Evolutionary conservation across 2,329 filamentous ascomycete genomes (phyloP).

Genomic region (Scolecobasidium constrictum): DNA sequence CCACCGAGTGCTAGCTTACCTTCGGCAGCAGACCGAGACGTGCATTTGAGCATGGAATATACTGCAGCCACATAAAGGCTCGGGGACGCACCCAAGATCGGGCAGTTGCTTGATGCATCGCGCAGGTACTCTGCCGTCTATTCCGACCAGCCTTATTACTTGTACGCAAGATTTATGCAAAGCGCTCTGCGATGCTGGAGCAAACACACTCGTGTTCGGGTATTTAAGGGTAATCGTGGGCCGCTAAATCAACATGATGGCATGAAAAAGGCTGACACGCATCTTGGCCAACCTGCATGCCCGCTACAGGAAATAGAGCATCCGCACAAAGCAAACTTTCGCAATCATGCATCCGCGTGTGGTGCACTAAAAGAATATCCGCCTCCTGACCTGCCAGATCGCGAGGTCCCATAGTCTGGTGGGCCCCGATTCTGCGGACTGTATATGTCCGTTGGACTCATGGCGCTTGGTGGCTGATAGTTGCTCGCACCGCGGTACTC

Average conservation of each 20-base stretch:
- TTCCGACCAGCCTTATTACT: too few species aligned
- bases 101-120: too few species aligned
- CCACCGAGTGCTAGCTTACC: too few species aligned
- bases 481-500: slow-evolving; percentile 6
- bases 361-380: slow-evolving; percentile 6
- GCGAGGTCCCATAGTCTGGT: background rate
- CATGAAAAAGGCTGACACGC: too few species aligned
- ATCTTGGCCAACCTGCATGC: background rate
- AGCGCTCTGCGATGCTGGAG: too few species aligned
- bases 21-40: too few species aligned
- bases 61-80: too few species aligned
- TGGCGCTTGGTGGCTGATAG: slow-evolving; percentile 5
- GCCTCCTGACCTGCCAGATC: background rate
- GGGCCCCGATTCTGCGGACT: slow-evolving; percentile 1
- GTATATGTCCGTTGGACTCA: slow-evolving; percentile 3
- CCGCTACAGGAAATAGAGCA: background rate
- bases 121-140: too few species aligned
- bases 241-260: background rate
- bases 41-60: too few species aligned
- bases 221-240: background rate
- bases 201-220: background rate
- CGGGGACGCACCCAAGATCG: too few species aligned
- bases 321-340: too few species aligned
- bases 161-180: too few species aligned
- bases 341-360: background rate